Evolutionary conservation across 139 green algal genomes (phyloP), one percentile per base, ranked within the genome.

Genomic region (Chlorella vulgaris): DNA sequence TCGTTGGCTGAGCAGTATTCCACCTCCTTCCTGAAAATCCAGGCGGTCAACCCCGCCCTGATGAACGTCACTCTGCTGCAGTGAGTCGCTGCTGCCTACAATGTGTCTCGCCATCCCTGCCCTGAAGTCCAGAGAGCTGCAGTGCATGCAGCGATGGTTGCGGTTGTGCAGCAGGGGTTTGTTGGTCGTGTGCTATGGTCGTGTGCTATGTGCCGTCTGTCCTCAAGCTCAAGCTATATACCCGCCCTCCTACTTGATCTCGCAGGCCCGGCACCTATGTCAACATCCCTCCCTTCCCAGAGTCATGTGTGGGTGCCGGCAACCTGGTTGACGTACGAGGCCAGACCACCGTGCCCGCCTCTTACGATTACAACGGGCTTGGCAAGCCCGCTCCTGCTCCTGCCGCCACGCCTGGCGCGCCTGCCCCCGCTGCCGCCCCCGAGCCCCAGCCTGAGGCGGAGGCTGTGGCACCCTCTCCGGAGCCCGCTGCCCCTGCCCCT

Each of bases 181-280:
- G n/a, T n/a, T n/a, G n/a, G n/a, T n/a, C n/a, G n/a, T n/a, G n/a
- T n/a, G n/a, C n/a, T n/a, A n/a, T n/a, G n/a, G n/a, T n/a, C n/a
- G n/a, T n/a, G n/a, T n/a, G n/a, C n/a, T n/a, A n/a, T n/a, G n/a
- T n/a, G n/a, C n/a, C n/a, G n/a, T n/a, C n/a, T n/a, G n/a, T n/a
- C n/a, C n/a, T n/a, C 19, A 0, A 0, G 24, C 33, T 36, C 31
- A 18, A 21, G 10, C 50, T 7, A 33, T 22, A 38, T 19, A 18
- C n/a, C 50, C 13, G 22, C 36, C 73, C 24, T 28, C 2, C 35
- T 24, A 19, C 7, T n/a, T n/a, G 7, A 22, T 24, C 33, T 60
- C 29, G 73, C 73, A 79, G 73, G 74, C 74, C 74, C n/a, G 74
- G 74, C 40, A 69, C 39, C 18, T 80, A 61, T 18, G 58, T 80